A percentile compares a stretch with the other conserved stretches of the same genome.
phyloP scores from a whole-genome alignment of 1,139 yeast species.

The Sugiyamaella novakii region DNA sequence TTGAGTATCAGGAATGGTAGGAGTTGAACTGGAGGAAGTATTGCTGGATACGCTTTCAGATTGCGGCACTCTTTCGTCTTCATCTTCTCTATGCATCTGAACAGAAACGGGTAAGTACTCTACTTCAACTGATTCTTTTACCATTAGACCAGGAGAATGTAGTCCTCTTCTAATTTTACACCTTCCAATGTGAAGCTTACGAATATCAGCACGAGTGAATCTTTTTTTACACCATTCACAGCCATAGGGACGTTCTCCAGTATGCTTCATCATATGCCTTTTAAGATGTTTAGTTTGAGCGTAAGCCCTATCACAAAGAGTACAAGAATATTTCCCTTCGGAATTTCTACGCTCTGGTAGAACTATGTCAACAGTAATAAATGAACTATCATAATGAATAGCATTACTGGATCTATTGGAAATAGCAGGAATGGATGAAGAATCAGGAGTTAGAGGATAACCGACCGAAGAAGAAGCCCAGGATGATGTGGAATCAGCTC shows the following conservation, averaged over 20 bases:
- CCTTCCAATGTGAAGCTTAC: conserved; percentile 34
- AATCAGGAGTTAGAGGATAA: conserved; percentile 19
- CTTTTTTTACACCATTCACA: conserved; percentile 34
- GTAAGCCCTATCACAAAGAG: conserved; percentile 36
- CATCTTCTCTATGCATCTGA: conserved; percentile 11
- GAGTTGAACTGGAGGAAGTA: background rate
- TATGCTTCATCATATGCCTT: conserved; percentile 39
- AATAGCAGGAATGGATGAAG: conserved; percentile 5
- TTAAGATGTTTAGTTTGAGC: conserved; percentile 40
- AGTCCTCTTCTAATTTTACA: conserved; percentile 24
- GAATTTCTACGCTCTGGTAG: conserved; percentile 23
- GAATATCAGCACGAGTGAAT: conserved; percentile 38
- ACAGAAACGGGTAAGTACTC: background rate
- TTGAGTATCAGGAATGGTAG: background rate
- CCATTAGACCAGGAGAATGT: background rate
- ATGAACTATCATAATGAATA: background rate
- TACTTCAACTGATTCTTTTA: background rate
- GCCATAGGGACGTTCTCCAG: conserved; percentile 37
- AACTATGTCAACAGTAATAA: conserved; percentile 18
- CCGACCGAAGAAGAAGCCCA: conserved; percentile 16
- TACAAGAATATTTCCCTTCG: conserved; percentile 38
- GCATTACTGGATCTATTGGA: background rate
- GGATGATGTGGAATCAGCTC: conserved; percentile 18
- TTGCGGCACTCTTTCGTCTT: conserved; percentile 3
- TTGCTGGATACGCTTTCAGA: too few relatives aligned